Base-by-base conservation (phyloP, 1,284 basidiomycete genomes). In the Leccinum fallax region DNA sequence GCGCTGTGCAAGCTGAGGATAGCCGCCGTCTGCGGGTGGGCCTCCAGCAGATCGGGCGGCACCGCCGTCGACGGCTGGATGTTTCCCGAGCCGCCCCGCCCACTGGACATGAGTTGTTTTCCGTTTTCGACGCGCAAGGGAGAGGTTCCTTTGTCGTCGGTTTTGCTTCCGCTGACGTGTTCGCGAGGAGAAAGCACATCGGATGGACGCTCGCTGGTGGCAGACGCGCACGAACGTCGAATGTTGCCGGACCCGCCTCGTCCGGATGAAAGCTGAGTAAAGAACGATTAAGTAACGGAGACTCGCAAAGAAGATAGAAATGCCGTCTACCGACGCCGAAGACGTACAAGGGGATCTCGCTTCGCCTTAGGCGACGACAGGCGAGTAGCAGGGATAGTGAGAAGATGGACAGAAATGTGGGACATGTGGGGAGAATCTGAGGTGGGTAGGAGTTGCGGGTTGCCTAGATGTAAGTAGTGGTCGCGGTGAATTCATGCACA, bases 31-130 rank as follows among this genome's bases (percentile, higher is more conserved):
- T 71, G 69, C 2, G 79, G 74, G 40, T 70, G 61, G 0, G 55
- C 48, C 5, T 76, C 74, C n/a, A 81, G 24, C 15, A 51, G 8
- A 77, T 57, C 84, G 83, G 48, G 84, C 28, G 52, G 11, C 52
- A 26, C n/a, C 8, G 15, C 81, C 11, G 88, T 86, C 2, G 85
- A 85, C 0, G 85, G 86, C 55, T 88, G 85, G 58, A 93, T 85
- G 76, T 94, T 94, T 51, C 92, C 92, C 36, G 83, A 82, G 13
- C 92, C 92, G 16, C 92, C 92, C 30, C 92, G 83, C 9, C 92
- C 92, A 34, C 85, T 85, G 51, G 87, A 88, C 64, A 78, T 81
- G 24, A 83, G 66, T 76, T 86, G 63, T n/a, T 51, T 51, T 16
- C 10, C 32, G 24, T 21, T 28, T 2, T 68, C 51, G 10, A 9